phyloP scores from a whole-genome alignment of 2,329 filamentous ascomycete species.

The Pseudogymnoascus sp. region DNA sequence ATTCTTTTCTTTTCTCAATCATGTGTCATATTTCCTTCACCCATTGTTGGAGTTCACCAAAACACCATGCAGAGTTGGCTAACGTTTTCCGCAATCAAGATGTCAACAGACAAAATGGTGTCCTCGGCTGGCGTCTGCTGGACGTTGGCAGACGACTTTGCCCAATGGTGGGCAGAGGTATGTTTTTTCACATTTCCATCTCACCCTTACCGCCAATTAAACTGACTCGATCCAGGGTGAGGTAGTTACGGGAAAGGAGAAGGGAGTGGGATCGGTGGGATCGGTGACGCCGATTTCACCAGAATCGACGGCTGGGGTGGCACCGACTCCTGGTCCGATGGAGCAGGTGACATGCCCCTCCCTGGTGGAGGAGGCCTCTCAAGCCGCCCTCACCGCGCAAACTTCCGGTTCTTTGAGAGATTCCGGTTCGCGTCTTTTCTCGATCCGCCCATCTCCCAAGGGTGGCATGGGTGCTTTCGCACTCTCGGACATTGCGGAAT shows the following conservation, averaged over 20 bases:
- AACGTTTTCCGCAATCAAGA: background rate
- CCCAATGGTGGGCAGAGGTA: background rate
- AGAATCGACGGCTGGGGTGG: background rate
- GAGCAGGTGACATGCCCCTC: conserved; percentile 1
- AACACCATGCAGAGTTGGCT: background rate
- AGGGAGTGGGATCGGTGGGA: conserved; percentile 33
- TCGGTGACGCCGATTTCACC: conserved; percentile 13
- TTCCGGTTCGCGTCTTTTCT: conserved; percentile 24
- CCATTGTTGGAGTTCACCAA: background rate
- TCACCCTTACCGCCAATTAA: background rate
- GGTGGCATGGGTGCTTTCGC: conserved; percentile 27
- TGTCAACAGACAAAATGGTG: background rate
- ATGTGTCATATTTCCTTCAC: too few species aligned
- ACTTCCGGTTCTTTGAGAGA: conserved; percentile 17
- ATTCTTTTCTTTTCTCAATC: background rate
- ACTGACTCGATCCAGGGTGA: background rate
- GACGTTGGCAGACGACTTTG: background rate
- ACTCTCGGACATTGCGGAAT: conserved; percentile 20
- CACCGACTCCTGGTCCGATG: background rate
- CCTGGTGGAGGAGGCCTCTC: background rate
- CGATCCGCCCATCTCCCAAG: conserved; percentile 22
- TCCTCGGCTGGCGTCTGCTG: background rate
- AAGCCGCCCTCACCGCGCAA: background rate
- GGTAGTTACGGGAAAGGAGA: conserved; percentile 12
- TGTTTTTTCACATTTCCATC: background rate